phyloP scores from a whole-genome alignment of 2,329 filamentous ascomycete genomes.

The Pseudogymnoascus verrucosus region DNA sequence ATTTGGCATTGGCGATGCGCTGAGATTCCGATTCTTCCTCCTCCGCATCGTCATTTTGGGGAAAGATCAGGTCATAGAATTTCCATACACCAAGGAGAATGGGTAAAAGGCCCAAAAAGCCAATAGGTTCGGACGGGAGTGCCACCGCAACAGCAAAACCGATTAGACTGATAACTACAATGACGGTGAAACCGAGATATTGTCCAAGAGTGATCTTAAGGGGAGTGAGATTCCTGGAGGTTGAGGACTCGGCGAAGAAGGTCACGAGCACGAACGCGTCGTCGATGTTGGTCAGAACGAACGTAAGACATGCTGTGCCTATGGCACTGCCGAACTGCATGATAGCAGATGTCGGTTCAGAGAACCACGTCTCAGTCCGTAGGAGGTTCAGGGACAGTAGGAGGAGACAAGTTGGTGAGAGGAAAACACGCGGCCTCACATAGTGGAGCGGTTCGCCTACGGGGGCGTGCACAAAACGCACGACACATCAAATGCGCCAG shows the following conservation, averaged over 20 bases:
- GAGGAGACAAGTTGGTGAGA: background rate
- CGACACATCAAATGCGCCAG: background rate
- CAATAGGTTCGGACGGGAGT: conserved; percentile 29
- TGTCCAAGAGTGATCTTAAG: conserved; percentile 59
- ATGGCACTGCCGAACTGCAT: background rate
- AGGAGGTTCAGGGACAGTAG: background rate
- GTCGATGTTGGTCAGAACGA: conserved; percentile 23
- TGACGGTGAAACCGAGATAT: conserved; percentile 29
- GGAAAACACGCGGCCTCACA: background rate
- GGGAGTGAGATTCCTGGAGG: conserved; percentile 47
- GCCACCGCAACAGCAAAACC: conserved; percentile 28
- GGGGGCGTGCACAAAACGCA: background rate
- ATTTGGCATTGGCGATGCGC: conserved; percentile 14
- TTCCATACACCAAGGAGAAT: conserved; percentile 29
- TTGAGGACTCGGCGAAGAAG: conserved; percentile 30
- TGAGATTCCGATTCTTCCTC: conserved; percentile 9
- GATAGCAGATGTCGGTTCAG: background rate
- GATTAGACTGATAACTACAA: conserved; percentile 30
- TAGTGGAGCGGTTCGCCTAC: background rate
- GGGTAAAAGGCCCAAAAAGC: conserved; percentile 30
- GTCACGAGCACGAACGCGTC: conserved; percentile 32
- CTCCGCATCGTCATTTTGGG: conserved; percentile 16
- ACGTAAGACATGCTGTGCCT: conserved; percentile 11
- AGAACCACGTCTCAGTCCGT: background rate
- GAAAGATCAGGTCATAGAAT: conserved; percentile 14